These are phyloP conservation scores for Flaveria floridana DNA, from an alignment of 140 eudicot species.

Conservation along the genomic window DNA sequence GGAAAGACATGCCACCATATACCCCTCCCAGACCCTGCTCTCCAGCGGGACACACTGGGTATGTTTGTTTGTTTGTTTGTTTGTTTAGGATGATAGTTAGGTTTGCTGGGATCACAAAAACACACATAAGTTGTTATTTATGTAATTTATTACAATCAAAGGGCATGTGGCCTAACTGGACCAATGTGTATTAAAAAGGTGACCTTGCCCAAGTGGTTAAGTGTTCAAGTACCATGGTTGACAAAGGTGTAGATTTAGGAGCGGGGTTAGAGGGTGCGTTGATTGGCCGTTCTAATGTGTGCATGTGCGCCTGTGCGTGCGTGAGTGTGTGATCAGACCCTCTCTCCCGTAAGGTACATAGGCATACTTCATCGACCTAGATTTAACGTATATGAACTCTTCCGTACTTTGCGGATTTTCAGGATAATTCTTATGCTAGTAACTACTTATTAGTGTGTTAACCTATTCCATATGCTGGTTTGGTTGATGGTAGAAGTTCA, in stretches of 20 bases:
- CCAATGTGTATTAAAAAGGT: too few species aligned
- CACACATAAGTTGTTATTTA: background rate
- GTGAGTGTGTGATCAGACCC: background rate
- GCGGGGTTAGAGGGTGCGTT: too few species aligned
- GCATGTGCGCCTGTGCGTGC: too few species aligned
- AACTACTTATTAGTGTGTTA: background rate
- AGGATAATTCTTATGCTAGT: slow-evolving; percentile 24
- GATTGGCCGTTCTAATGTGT: too few species aligned
- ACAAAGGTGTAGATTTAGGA: too few species aligned
- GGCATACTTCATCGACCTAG: slow-evolving; percentile 10
- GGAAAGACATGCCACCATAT: too few species aligned
- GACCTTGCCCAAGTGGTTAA: too few species aligned
- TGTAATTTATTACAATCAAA: background rate
- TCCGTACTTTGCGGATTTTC: background rate
- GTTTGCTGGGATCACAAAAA: background rate
- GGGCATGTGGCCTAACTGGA: too few species aligned
- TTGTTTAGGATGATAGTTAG: slow-evolving; percentile 5
- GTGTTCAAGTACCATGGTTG: too few species aligned
- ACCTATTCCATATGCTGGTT: slow-evolving; percentile 15
- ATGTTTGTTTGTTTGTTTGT: too few species aligned
- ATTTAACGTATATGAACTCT: background rate
- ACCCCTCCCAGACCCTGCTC: too few species aligned
- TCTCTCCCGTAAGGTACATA: background rate
- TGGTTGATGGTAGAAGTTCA: slow-evolving; percentile 18
- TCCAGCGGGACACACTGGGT: too few species aligned